Percentiles rank a stretch among this genome's conserved stretches.
phyloP scores from a whole-genome alignment of 495 filamentous ascomycete genomes.

The Talaromyces liani region DNA sequence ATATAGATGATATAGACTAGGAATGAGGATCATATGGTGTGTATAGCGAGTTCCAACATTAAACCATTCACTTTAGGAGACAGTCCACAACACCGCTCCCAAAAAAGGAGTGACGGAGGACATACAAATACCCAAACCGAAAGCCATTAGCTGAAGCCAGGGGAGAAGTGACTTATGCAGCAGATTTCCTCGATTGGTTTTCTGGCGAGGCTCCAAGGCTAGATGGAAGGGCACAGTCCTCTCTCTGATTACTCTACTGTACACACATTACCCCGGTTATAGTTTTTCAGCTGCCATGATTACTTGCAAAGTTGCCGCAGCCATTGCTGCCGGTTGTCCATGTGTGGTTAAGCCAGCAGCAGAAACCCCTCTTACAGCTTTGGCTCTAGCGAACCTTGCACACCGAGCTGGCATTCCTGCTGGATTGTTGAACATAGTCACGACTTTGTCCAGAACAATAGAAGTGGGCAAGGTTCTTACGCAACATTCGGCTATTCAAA shows the following conservation, averaged over 20 bases:
- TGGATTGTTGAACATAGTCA: conserved; percentile 79
- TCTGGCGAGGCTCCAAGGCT: background rate
- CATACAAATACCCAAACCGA: conserved; percentile 38
- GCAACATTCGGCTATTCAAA: conserved; percentile 63
- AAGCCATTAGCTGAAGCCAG: conserved; percentile 66
- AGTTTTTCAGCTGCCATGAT: conserved; percentile 86
- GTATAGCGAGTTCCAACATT: too few relatives aligned
- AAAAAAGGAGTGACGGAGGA: background rate
- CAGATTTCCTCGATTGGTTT: conserved; percentile 15
- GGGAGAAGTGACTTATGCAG: conserved; percentile 59
- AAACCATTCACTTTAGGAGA: too few relatives aligned
- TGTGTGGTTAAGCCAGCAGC: conserved; percentile 78
- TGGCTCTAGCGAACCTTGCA: conserved; percentile 76
- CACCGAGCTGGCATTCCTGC: conserved; percentile 77
- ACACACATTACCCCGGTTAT: too few relatives aligned
- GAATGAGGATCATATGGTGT: too few relatives aligned
- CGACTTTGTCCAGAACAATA: conserved; percentile 62
- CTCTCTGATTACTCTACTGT: background rate
- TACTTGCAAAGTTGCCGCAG: conserved; percentile 79
- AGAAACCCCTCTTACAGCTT: conserved; percentile 78
- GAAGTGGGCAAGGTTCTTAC: conserved; percentile 67
- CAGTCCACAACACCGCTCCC: too few relatives aligned
- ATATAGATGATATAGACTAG: too few relatives aligned
- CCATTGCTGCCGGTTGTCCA: conserved; percentile 77
- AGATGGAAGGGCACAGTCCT: background rate